These are phyloP conservation scores for Fraxinus quadrangulata DNA, from an alignment of 257 asterid species.

Conservation along the genomic window DNA sequence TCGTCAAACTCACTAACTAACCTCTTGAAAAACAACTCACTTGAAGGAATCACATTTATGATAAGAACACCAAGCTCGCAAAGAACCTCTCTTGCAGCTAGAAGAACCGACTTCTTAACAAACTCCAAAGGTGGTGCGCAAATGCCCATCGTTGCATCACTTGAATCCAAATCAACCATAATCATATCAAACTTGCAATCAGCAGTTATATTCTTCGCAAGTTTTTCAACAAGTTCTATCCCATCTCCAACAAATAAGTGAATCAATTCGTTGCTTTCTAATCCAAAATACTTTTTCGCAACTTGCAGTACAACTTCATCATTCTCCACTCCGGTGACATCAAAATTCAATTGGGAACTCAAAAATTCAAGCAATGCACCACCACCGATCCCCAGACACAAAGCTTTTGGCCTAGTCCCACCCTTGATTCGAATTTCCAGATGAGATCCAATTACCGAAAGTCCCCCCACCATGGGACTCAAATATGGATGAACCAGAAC, in stretches of 20 bases:
- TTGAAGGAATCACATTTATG: constrained; percentile 58
- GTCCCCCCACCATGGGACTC: constrained; percentile 80
- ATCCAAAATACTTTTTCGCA: constrained; percentile 62
- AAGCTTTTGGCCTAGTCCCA: constrained; percentile 57
- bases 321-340: constrained; percentile 75
- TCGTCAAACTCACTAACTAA: constrained; percentile 41
- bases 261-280: constrained; percentile 43
- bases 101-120: constrained; percentile 47
- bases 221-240: constrained; percentile 42
- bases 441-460: constrained; percentile 45
- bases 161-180: constrained; percentile 92
- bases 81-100: constrained; percentile 48
- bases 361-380: constrained; percentile 78
- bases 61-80: constrained; percentile 49
- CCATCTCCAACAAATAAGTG: constrained; percentile 61
- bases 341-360: constrained; percentile 47
- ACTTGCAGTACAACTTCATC: constrained; percentile 57
- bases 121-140: constrained; percentile 81
- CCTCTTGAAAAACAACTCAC: constrained; percentile 38
- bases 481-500: constrained; percentile 75
- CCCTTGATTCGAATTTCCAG: constrained; percentile 37
- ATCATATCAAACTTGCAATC: constrained; percentile 53
- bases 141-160: constrained; percentile 48
- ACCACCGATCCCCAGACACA: constrained; percentile 94
- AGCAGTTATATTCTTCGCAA: constrained; percentile 25